A percentile compares a stretch with the other conserved stretches of the same genome.
Evolutionary conservation across 164 flowering plant species (phyloP).

Genomic region (Akebia trifoliata): DNA sequence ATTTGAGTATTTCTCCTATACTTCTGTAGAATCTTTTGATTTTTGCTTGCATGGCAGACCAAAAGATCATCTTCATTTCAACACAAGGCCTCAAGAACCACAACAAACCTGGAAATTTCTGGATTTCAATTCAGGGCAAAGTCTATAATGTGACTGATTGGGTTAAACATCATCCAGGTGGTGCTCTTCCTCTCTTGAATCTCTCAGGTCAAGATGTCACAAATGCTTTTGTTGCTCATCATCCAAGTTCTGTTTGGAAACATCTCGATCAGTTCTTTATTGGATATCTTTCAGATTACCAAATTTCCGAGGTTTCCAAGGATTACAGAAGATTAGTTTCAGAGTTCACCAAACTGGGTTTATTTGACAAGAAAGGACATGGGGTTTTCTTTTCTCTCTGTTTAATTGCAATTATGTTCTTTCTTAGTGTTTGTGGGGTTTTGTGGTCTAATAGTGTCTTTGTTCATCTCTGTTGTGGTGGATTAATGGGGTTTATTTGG

Average conservation of each 20-base stretch:
- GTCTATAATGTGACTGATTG: constrained; percentile 70
- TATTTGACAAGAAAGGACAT: constrained; percentile 73
- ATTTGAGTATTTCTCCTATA: no score
- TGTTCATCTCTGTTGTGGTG: constrained; percentile 40
- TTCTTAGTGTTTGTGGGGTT: constrained; percentile 38
- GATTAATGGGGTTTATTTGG: constrained; percentile 50
- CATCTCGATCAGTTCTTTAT: constrained; percentile 52
- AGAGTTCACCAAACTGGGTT: constrained; percentile 50
- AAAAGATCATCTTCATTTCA: constrained; percentile 43
- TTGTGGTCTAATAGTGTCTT: constrained; percentile 20
- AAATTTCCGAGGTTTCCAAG: constrained; percentile 59
- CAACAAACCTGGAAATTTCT: constrained; percentile 60
- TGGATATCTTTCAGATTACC: constrained; percentile 49
- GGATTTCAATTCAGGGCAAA: constrained; percentile 86
- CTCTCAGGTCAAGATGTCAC: constrained; percentile 78
- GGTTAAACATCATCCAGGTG: constrained; percentile 73
- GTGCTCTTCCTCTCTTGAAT: constrained; percentile 48
- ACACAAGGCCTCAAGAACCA: constrained; percentile 50
- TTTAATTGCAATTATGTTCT: constrained; percentile 21
- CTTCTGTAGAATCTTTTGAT: no score
- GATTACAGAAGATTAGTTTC: constrained; percentile 54
- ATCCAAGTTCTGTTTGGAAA: constrained; percentile 73
- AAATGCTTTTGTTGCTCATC: constrained; percentile 73
- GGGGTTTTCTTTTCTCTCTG: constrained; percentile 21
- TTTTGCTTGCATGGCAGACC: constrained; percentile 20